These are phyloP conservation scores for Tetracentron sinense DNA, from an alignment of 164 flowering plant genomes.

Conservation along the genomic window DNA sequence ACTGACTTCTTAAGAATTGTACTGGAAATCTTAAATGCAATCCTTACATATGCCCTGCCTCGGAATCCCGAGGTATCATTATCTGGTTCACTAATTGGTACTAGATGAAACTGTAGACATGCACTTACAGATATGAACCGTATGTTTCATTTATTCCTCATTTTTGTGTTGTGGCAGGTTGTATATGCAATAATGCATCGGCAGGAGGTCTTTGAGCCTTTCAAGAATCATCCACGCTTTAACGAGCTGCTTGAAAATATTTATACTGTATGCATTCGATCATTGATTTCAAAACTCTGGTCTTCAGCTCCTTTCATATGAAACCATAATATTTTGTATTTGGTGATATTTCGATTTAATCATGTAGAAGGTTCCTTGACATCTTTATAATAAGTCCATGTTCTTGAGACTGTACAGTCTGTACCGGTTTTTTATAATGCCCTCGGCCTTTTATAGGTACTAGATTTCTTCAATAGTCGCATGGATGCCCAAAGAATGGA, in stretches of 20 bases:
- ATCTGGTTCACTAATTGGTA: not conserved
- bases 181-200: conserved; percentile 95
- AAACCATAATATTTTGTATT: no score
- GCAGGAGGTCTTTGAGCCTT: conserved; percentile 91
- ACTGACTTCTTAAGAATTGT: conserved; percentile 92
- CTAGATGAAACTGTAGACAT: no score
- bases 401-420: not conserved
- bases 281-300: no score
- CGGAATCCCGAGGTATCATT: conserved; percentile 85
- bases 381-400: conserved; percentile 1
- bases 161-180: conserved; percentile 47
- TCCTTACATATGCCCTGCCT: conserved; percentile 85
- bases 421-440: conserved; percentile 4
- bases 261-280: conserved; percentile 55
- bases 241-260: conserved; percentile 89
- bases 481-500: conserved; percentile 77
- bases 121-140: no score
- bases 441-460: conserved; percentile 45
- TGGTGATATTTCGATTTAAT: not conserved
- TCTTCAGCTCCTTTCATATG: no score
- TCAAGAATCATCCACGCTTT: conserved; percentile 90
- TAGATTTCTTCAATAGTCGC: conserved; percentile 90
- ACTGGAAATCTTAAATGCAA: conserved; percentile 89
- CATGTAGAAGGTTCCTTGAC: not conserved
- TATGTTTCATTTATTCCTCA: not conserved